A percentile compares a stretch with the other conserved stretches of the same genome.
Evolutionary conservation across 2,329 filamentous ascomycete species (phyloP).

Genomic region (Talaromyces piceae): DNA sequence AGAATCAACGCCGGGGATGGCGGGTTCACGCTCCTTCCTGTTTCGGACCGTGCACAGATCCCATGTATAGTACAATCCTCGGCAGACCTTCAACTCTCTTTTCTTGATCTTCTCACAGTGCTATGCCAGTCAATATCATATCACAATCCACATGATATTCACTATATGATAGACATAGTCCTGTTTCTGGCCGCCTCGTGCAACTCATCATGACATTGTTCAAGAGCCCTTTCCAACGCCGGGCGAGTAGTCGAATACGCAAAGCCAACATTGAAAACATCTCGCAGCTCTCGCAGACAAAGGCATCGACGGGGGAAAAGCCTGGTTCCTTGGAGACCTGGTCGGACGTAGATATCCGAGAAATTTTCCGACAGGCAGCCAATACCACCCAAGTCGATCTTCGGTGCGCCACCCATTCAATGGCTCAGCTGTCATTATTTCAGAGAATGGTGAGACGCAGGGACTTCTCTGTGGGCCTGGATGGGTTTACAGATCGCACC

Average conservation of each 20-base stretch:
- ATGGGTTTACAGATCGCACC: neutral
- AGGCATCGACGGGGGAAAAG: neutral
- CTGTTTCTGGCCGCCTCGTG: neutral
- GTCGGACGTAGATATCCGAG: neutral
- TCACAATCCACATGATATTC: neutral
- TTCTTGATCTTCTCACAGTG: neutral
- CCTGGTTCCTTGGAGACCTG: neutral
- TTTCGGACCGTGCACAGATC: too few species aligned
- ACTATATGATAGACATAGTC: neutral
- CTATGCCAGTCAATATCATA: neutral
- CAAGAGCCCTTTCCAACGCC: slow-evolving; percentile 5
- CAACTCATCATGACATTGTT: slow-evolving; percentile 8
- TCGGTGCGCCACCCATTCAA: neutral
- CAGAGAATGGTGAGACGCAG: slow-evolving; percentile 4
- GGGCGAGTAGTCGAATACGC: slow-evolving; percentile 2
- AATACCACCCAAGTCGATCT: neutral
- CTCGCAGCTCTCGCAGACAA: neutral
- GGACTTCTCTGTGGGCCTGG: neutral
- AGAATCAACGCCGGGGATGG: neutral
- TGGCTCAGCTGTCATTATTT: neutral
- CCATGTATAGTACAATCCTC: too few species aligned
- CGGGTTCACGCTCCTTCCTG: neutral
- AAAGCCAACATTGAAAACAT: neutral
- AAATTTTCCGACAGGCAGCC: slow-evolving; percentile 7
- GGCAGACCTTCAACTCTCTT: neutral